Evolutionary conservation across 352 stramenopile species (phyloP), one percentile per base, ranked within the genome.

Genomic region (Pythium diclinum): DNA sequence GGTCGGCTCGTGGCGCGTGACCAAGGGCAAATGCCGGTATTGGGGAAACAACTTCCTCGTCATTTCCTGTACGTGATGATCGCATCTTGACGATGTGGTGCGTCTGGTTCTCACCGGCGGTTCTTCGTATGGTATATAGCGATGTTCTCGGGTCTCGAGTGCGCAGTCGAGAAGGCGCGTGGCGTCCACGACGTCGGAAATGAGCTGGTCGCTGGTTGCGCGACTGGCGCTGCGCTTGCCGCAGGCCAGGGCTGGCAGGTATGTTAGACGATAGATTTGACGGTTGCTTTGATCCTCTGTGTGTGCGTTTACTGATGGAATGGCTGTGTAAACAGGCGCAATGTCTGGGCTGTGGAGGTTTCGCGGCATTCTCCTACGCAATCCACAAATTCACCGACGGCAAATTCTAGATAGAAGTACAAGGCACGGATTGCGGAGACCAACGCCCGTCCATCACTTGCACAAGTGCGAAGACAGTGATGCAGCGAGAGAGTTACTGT

Each of bases 131-230:
- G 30, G 5, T 65, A 6, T 28, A 5, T n/a, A 89, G 92, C 91
- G 33, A 95, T 99, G 68, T 98, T 98, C 68, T 96, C 92, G 23
- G 94, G 93, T 32, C 78, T 96, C 7, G 96, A 99, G 75, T 99
- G 96, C 61, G 76, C 88, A 16, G 81, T 96, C 2, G 95, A 98
- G 76, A 98, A 98, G 72, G 89, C 88, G 64, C 79, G 96, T 30
- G 96, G 90, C 51, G 92, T 95, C 21, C 92, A 98, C 69, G 96
- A 99, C 72, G 90, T 98, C 47, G 96, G 91, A 69, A 99, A 98
- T 77, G 85, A 92, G 21, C 83, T 98, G 25, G 73, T 96, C 33
- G 95, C 91, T 34, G 96, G 96, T 52, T 99, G 96, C 71, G 89
- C 97, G n/a, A 98, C 96, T 5, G 96, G 96, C 30, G 96, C 93